Evolutionary conservation across 768 basidiomycete genomes (phyloP).

Genomic region (Imleria badia): DNA sequence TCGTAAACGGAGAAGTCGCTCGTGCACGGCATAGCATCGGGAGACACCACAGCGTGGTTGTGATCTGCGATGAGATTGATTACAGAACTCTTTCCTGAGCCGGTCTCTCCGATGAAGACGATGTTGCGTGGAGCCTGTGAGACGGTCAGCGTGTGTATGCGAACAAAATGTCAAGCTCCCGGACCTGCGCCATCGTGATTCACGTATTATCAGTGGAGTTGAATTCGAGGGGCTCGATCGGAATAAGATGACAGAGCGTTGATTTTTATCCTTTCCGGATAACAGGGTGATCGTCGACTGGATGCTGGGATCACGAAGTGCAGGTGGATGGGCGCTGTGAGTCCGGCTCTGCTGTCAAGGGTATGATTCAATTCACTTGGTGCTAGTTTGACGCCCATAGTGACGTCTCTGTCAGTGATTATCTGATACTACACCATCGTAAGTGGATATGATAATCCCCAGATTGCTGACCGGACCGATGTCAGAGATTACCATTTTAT

Average conservation of each 20-base stretch:
- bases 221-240: not conserved
- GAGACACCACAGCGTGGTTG: conserved; percentile 26
- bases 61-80: conserved; percentile 39
- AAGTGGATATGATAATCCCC: too few species aligned
- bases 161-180: not conserved
- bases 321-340: not conserved
- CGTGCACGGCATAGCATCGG: conserved; percentile 34
- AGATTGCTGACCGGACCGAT: not conserved
- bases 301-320: not conserved
- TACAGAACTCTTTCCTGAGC: conserved; percentile 41
- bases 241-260: not conserved
- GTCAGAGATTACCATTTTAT: not conserved
- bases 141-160: not conserved
- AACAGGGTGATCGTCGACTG: not conserved
- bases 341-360: conserved; percentile 1
- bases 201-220: not conserved
- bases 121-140: conserved; percentile 27
- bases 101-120: conserved; percentile 37
- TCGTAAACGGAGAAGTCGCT: conserved; percentile 22
- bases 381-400: not conserved
- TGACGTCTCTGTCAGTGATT: not conserved
- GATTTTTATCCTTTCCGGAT: not conserved
- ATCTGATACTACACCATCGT: too few species aligned
- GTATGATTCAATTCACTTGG: not conserved
- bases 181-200: conserved; percentile 7